Evolutionary conservation across 352 stramenopile genomes (phyloP).

Genomic region (Blastocystis sp.): DNA sequence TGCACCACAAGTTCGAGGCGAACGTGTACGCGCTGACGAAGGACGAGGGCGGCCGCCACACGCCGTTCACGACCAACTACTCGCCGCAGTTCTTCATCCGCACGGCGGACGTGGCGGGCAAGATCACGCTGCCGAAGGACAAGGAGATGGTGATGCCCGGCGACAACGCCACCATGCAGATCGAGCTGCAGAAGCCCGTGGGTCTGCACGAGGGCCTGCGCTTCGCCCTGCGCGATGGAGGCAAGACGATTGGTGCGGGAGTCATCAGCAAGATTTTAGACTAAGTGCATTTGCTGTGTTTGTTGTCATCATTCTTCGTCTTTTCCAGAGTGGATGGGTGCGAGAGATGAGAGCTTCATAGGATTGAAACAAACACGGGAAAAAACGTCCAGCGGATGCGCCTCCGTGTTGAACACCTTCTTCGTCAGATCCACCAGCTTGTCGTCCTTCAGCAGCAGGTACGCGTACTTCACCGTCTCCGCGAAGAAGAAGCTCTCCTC

Average conservation of each 20-base stretch:
- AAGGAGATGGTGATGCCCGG: constrained; percentile 85
- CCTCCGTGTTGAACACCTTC: constrained; percentile 93
- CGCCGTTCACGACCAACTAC: constrained; percentile 94
- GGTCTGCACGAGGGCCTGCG: constrained; percentile 86
- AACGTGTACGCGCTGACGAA: constrained; percentile 92
- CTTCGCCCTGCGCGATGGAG: constrained; percentile 92
- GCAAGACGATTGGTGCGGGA: constrained; percentile 89
- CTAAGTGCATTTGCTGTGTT: constrained; percentile 74
- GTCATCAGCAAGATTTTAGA: constrained; percentile 86
- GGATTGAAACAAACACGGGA: neutral
- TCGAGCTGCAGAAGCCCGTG: constrained; percentile 87
- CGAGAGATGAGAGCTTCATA: no score
- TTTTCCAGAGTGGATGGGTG: no score
- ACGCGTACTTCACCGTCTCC: constrained; percentile 89
- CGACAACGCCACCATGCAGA: constrained; percentile 87
- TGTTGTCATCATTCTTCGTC: no score
- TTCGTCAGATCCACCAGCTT: constrained; percentile 84
- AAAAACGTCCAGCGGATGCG: constrained; percentile 80
- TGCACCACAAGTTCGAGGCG: constrained; percentile 88
- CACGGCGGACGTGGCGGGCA: constrained; percentile 89
- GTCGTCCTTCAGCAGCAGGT: constrained; percentile 81
- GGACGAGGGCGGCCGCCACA: constrained; percentile 91
- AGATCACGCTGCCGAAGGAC: constrained; percentile 81
- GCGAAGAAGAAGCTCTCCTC: constrained; percentile 87
- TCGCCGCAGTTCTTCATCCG: constrained; percentile 93